Conservation (phyloP, 1,284 basidiomycete genomes). For the Mrakiaceae sp. region DNA sequence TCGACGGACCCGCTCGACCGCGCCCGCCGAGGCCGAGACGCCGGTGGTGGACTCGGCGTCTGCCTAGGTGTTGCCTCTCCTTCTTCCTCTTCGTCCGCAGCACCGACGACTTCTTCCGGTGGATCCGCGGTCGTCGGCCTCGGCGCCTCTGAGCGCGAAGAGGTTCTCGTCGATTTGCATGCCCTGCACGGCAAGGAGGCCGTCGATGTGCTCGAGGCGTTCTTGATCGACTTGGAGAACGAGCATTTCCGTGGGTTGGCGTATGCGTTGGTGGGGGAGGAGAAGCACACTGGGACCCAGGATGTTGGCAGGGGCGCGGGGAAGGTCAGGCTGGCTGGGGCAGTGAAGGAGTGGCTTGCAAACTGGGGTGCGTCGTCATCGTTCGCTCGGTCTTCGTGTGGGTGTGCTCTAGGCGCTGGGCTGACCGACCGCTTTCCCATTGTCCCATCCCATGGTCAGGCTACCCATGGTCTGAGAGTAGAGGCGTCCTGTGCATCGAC, state of each 20-base stretch:
- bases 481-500: conserved; percentile 81
- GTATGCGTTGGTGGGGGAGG: conserved; percentile 84
- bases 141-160: conserved; percentile 51
- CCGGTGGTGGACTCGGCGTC: conserved; percentile 73
- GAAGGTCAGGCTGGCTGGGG: conserved; percentile 64
- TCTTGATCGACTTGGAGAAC: conserved; percentile 61
- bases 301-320: conserved; percentile 68
- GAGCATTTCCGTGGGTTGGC: conserved; percentile 74
- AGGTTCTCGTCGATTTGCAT: conserved; percentile 69
- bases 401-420: neutral
- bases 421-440: neutral
- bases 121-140: conserved; percentile 38
- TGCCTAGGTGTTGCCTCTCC: conserved; percentile 55
- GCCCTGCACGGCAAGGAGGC: conserved; percentile 84
- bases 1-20: conserved; percentile 75
- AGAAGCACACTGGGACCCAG: conserved; percentile 85
- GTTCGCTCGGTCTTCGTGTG: neutral
- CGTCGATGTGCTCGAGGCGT: conserved; percentile 79
- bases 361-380: conserved; percentile 50
- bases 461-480: conserved; percentile 88
- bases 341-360: conserved; percentile 77
- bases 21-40: conserved; percentile 56
- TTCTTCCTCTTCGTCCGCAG: too few relatives aligned
- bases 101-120: conserved; percentile 39
- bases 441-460: conserved; percentile 25